A percentile compares a stretch with the other conserved stretches of the same genome.
Evolutionary conservation across 257 asterid genomes (phyloP).

Genomic region (Gentiana dahurica): DNA sequence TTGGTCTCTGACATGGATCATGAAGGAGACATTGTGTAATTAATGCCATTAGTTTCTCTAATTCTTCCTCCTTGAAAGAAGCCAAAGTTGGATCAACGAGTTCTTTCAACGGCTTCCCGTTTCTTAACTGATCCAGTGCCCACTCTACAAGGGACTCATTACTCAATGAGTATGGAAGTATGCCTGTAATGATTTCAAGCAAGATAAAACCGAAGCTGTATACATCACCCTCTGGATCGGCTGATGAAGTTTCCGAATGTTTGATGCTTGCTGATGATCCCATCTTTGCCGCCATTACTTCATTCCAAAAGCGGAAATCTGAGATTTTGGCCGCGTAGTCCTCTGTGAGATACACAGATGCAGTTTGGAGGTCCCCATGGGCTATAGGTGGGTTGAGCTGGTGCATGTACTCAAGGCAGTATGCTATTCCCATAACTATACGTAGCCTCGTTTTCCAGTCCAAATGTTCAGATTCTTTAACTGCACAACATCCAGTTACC

Average conservation of each 20-base stretch:
- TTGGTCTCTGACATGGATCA: slow-evolving; percentile 34
- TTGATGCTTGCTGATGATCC: slow-evolving; percentile 37
- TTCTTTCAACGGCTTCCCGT: slow-evolving; percentile 22
- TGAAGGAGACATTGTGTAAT: slow-evolving; percentile 38
- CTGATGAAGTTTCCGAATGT: slow-evolving; percentile 29
- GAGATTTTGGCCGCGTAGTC: slow-evolving; percentile 72
- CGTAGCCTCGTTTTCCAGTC: slow-evolving; percentile 85
- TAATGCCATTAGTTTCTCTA: slow-evolving; percentile 35
- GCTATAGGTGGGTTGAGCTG: slow-evolving; percentile 59
- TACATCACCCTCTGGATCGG: slow-evolving; percentile 43
- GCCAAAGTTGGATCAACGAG: slow-evolving; percentile 54
- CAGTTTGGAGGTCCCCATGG: slow-evolving; percentile 56
- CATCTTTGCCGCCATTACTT: slow-evolving; percentile 39
- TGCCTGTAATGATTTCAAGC: slow-evolving; percentile 78
- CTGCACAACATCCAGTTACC: slow-evolving; percentile 25
- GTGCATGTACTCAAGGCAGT: slow-evolving; percentile 73
- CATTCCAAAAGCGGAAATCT: slow-evolving; percentile 35
- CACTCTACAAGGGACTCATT: slow-evolving; percentile 33
- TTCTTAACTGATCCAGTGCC: slow-evolving; percentile 48
- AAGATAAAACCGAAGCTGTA: slow-evolving; percentile 63
- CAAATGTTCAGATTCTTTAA: slow-evolving; percentile 72
- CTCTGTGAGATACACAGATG: slow-evolving; percentile 69
- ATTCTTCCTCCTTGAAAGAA: slow-evolving; percentile 38
- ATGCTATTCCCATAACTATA: slow-evolving; percentile 65
- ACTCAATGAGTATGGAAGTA: slow-evolving; percentile 30